Percentiles rank a stretch among this genome's conserved stretches.
These are phyloP conservation scores for Apophysomyces sp. DNA, from an alignment of 371 early-diverging fungal genomes.

Conservation along the genomic window DNA sequence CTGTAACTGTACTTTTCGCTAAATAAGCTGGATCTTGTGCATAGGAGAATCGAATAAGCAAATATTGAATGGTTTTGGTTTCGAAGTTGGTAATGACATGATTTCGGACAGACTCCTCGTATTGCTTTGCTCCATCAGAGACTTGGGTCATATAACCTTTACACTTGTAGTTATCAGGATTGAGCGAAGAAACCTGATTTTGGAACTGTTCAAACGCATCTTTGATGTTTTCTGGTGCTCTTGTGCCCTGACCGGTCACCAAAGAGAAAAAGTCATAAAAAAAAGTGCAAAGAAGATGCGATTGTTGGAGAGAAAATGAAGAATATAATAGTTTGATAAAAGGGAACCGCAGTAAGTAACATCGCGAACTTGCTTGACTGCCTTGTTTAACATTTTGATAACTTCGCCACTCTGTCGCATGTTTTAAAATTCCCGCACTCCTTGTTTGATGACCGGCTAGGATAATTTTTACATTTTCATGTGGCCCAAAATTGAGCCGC, in stretches of 20 bases:
- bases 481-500: no score
- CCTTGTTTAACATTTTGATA: neutral
- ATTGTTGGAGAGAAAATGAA: neutral
- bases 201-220: neutral
- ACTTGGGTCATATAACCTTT: neutral
- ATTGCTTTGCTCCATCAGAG: neutral
- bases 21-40: neutral
- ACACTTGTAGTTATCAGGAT: neutral
- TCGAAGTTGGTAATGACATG: neutral
- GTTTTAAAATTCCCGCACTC: no score
- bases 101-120: neutral
- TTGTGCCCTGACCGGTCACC: neutral
- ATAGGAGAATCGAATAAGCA: neutral
- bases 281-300: neutral
- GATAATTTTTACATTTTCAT: no score
- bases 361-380: neutral
- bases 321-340: neutral
- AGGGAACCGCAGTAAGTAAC: neutral
- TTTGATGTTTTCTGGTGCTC: neutral
- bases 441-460: no score
- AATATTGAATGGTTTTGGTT: neutral
- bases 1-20: neutral
- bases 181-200: neutral
- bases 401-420: neutral
- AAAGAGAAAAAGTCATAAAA: neutral